A percentile compares a stretch with the other conserved stretches of the same genome.
phyloP scores from a whole-genome alignment of 768 basidiomycete genomes.

The Kwoniella heveanensis region DNA sequence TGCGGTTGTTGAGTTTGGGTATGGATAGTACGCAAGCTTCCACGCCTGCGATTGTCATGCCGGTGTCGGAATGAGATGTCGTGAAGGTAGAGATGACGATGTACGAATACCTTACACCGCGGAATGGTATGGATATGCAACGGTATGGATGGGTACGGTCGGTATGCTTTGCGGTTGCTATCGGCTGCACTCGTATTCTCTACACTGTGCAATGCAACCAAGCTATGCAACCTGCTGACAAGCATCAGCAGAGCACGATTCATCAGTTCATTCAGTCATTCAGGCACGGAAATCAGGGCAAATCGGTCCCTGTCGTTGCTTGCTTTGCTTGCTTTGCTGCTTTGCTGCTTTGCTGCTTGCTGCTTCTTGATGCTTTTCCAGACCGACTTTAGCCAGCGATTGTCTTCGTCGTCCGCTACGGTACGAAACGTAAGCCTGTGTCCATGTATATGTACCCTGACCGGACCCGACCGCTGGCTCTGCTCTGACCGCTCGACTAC shows the following conservation, averaged over 20 bases:
- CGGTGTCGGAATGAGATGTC: neutral
- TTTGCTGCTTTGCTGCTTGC: too few species aligned
- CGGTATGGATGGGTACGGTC: neutral
- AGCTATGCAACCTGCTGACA: too few species aligned
- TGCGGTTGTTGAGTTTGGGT: neutral
- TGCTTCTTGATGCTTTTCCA: too few species aligned
- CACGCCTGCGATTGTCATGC: neutral
- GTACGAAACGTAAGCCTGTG: too few species aligned
- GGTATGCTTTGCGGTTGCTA: neutral
- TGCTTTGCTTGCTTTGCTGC: too few species aligned
- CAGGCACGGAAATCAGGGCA: neutral
- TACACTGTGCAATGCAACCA: neutral
- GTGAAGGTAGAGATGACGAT: neutral
- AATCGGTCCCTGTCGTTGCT: too few species aligned
- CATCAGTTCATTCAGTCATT: neutral
- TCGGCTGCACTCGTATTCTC: neutral
- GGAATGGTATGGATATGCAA: neutral
- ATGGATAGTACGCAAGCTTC: neutral
- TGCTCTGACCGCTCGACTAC: too few species aligned
- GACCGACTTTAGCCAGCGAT: too few species aligned
- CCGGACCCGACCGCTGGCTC: too few species aligned
- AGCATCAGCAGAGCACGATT: neutral
- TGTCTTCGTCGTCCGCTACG: too few species aligned
- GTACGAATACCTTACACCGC: constrained; percentile 1
- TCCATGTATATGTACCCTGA: too few species aligned